Percentiles rank a stretch among this genome's conserved stretches.
These are phyloP conservation scores for Boletus vinaceobasis DNA, from an alignment of 768 basidiomycete genomes.

Conservation along the genomic window DNA sequence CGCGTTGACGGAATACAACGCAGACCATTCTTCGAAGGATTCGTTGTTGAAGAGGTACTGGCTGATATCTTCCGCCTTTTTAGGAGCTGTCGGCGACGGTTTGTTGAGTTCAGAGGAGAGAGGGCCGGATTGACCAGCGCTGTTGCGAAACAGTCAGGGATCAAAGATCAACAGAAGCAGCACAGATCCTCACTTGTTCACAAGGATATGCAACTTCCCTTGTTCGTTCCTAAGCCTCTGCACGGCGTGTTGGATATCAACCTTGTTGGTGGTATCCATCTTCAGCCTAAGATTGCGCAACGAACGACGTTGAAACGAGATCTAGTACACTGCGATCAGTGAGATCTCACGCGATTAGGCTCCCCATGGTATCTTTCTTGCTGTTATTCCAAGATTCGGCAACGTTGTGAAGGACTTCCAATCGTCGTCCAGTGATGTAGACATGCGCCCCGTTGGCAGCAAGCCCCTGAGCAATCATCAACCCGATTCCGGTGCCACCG, in stretches of 20 bases:
- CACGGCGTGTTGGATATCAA: constrained; percentile 58
- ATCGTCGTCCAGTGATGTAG: constrained; percentile 72
- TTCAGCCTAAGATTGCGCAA: constrained; percentile 40
- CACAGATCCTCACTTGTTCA: constrained; percentile 64
- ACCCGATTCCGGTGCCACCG: constrained; percentile 51
- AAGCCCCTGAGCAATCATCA: constrained; percentile 69
- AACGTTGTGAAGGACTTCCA: constrained; percentile 58
- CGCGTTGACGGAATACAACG: constrained; percentile 64
- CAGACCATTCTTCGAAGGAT: constrained; percentile 57
- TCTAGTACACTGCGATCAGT: background rate
- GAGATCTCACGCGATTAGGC: constrained; percentile 54
- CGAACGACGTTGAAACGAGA: background rate
- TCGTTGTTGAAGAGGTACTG: constrained; percentile 69
- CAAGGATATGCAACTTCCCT: constrained; percentile 71
- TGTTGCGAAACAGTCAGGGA: constrained; percentile 25
- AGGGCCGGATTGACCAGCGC: constrained; percentile 76
- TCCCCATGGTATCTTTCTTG: constrained; percentile 39
- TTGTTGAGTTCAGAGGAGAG: constrained; percentile 54
- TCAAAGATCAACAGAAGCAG: background rate
- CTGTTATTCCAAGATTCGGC: constrained; percentile 45
- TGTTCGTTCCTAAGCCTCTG: constrained; percentile 38
- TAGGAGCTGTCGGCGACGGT: constrained; percentile 52
- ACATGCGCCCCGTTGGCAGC: constrained; percentile 78
- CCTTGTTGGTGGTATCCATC: constrained; percentile 72
- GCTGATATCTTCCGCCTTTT: constrained; percentile 63